A percentile compares a stretch with the other conserved stretches of the same genome.
These are phyloP conservation scores for Candolleomyces eurysporus DNA, from an alignment of 768 basidiomycete species.

Conservation along the genomic window DNA sequence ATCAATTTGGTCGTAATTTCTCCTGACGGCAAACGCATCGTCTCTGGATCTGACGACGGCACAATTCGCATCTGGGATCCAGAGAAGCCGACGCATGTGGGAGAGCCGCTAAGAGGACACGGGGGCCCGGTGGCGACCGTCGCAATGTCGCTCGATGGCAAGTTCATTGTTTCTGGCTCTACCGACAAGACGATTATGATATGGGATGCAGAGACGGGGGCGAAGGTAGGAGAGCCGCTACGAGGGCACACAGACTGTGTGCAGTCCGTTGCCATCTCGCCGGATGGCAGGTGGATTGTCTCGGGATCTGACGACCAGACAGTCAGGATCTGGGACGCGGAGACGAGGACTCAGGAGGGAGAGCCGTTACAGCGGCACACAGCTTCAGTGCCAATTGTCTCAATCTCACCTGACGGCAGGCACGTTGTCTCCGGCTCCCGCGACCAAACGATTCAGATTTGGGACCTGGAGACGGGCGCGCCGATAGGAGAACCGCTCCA, in stretches of 20 bases:
- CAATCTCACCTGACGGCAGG: constrained; percentile 17
- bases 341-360: constrained; percentile 9
- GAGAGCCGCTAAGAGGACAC: too few relatives aligned
- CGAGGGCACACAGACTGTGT: constrained; percentile 1
- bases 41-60: too few relatives aligned
- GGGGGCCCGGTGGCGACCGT: too few relatives aligned
- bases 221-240: too few relatives aligned
- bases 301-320: constrained; percentile 22
- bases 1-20: too few relatives aligned
- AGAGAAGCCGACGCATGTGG: too few relatives aligned
- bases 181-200: too few relatives aligned
- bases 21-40: too few relatives aligned
- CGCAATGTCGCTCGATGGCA: too few relatives aligned
- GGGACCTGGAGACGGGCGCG: constrained; percentile 11
- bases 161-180: too few relatives aligned
- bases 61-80: too few relatives aligned
- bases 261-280: constrained; percentile 13
- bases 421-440: constrained; percentile 17
- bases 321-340: constrained; percentile 25
- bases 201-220: too few relatives aligned
- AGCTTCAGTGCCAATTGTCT: constrained; percentile 13
- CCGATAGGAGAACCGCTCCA: constrained; percentile 3
- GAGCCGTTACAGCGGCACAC: constrained; percentile 23
- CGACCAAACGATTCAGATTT: constrained; percentile 18
- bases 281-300: constrained; percentile 19